Conservation (phyloP, 495 filamentous ascomycete species). For the Mytilinidion resinicola region DNA sequence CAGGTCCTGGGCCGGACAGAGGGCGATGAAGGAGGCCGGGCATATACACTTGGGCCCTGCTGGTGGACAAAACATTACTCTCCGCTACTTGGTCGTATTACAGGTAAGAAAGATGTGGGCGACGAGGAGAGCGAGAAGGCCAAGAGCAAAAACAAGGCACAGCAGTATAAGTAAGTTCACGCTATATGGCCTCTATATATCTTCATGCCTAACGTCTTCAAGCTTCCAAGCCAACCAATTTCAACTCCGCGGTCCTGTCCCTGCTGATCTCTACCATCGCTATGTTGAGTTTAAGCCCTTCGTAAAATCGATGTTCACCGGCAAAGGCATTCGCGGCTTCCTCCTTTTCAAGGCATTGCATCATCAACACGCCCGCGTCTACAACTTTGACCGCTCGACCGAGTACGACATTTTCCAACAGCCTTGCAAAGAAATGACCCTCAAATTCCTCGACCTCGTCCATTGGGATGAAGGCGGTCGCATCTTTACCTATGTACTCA, state of each 20-base stretch:
- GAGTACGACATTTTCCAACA: conserved; percentile 53
- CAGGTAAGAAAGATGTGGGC: conserved; percentile 63
- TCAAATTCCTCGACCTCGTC: conserved; percentile 77
- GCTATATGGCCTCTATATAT: neutral
- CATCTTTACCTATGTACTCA: conserved; percentile 88
- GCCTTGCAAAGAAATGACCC: conserved; percentile 56
- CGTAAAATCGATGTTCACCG: conserved; percentile 81
- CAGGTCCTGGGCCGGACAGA: conserved; percentile 67
- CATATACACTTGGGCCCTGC: conserved; percentile 71
- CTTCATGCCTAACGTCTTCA: conserved; percentile 3
- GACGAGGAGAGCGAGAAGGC: conserved; percentile 27
- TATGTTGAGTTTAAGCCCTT: conserved; percentile 91
- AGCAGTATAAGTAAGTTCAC: conserved; percentile 63
- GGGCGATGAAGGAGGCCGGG: conserved; percentile 62
- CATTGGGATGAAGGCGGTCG: conserved; percentile 79
- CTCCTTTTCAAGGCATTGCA: conserved; percentile 79
- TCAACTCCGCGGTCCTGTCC: conserved; percentile 78
- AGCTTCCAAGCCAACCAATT: conserved; percentile 94
- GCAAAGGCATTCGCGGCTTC: conserved; percentile 64
- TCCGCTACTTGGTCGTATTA: conserved; percentile 77
- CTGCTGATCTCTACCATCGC: conserved; percentile 71
- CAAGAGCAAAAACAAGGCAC: conserved; percentile 43
- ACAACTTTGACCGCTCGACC: conserved; percentile 75
- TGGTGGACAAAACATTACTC: conserved; percentile 80
- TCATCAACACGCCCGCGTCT: conserved; percentile 81